phyloP scores from a whole-genome alignment of 2,329 filamentous ascomycete species.

The Endothia cerciana region DNA sequence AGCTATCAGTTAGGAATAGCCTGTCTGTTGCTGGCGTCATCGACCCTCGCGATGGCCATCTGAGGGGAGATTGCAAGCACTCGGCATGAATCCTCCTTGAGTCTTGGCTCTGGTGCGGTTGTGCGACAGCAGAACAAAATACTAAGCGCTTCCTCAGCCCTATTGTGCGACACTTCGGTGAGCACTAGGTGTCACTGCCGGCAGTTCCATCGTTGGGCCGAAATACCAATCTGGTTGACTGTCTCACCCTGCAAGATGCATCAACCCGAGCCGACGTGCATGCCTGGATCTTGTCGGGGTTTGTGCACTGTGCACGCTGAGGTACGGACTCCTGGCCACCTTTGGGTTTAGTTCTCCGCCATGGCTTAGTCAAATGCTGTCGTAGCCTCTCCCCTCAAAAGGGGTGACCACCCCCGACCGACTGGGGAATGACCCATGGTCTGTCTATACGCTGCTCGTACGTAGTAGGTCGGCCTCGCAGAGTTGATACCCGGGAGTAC shows the following conservation, averaged over 20 bases:
- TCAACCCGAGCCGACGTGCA: constrained; percentile 1
- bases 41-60: neutral
- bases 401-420: neutral
- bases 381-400: constrained; percentile 2
- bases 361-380: neutral
- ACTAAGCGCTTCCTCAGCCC: neutral
- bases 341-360: neutral
- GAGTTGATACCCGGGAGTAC: neutral
- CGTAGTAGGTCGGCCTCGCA: neutral
- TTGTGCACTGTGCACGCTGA: neutral
- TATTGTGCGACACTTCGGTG: neutral
- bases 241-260: constrained; percentile 1
- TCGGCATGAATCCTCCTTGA: neutral
- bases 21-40: neutral
- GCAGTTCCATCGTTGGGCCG: neutral
- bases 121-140: neutral
- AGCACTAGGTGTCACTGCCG: constrained; percentile 3
- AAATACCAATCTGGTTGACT: neutral
- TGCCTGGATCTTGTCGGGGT: neutral
- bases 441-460: neutral
- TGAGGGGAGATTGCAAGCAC: neutral
- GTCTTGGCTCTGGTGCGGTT: neutral
- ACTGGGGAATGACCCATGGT: neutral
- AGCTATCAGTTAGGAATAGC: neutral
- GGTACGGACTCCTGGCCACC: neutral